Evolutionary conservation across 257 asterid genomes (phyloP), one percentile per base, ranked within the genome.

Genomic region (Coffea eugenioides): DNA sequence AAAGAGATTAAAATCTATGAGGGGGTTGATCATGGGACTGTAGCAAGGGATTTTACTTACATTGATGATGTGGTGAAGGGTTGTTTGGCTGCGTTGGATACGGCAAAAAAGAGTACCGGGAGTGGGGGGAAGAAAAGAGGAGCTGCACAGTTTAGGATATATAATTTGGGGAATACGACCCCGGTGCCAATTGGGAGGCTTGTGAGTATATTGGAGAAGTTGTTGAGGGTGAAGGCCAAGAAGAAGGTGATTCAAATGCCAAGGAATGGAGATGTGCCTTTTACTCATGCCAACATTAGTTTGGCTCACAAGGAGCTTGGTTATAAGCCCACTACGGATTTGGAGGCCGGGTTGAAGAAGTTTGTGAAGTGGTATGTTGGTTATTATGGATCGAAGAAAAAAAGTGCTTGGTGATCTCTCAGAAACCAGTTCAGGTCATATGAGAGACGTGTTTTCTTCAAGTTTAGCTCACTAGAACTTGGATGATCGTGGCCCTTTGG

Each of bases 11-110:
- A 83, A 86, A 88, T 93, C 9, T 93, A 87, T 43, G 95, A 93
- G 77, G 94, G 92, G 57, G 80, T 84, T 54, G 75, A 91, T 85
- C 97, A 90, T 62, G 90, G 89, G 2, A 88, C 92, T 2, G 97
- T 93, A 52, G 97, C 95, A 0, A 80, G 97, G 54, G 97, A 93
- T 64, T 93, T 93, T 57, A 93, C 97, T 0, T 93, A 91, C 83
- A 87, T 93, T 75, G 97, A 93, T 85, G 97, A 93, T 78, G 90
- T 93, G 21, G 97, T 91, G 51, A 90, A 87, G 85, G 97, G 97
- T 11, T 93, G 97, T 80, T 82, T 93, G 67, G 91, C 89, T 0
- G 97, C 97, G 0, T 16, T 93, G 43, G 97, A 93, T 73, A 88
- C 95, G 0, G 95, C 94, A 0, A 56, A 83, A 77, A 86, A 85